These are phyloP conservation scores for Colletotrichum sojae DNA, from an alignment of 2,329 filamentous ascomycete species.

Conservation along the genomic window DNA sequence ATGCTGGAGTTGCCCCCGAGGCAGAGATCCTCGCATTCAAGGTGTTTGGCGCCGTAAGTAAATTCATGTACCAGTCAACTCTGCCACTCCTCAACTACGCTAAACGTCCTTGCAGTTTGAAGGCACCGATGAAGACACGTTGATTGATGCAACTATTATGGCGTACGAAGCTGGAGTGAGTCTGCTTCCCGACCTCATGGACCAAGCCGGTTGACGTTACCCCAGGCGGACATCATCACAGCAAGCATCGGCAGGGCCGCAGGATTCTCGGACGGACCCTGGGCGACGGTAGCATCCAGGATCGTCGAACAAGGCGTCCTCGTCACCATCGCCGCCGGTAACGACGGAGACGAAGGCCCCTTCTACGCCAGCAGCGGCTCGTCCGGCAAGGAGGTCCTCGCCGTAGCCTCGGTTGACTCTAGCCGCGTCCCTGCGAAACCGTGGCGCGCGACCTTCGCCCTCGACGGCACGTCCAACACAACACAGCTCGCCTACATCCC, in stretches of 20 bases:
- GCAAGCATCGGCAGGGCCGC: conserved; percentile 33
- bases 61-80: too few species aligned
- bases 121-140: conserved; percentile 38
- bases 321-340: conserved; percentile 66
- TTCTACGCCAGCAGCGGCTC: conserved; percentile 61
- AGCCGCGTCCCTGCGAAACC: conserved; percentile 46
- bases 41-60: conserved; percentile 43
- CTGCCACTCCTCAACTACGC: too few species aligned
- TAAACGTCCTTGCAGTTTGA: conserved; percentile 18
- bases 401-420: conserved; percentile 58
- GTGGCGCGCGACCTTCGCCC: conserved; percentile 49
- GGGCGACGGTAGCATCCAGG: conserved; percentile 34
- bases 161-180: conserved; percentile 38
- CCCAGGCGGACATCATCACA: conserved; percentile 36
- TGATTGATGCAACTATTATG: conserved; percentile 38
- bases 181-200: not conserved
- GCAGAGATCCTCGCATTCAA: conserved; percentile 45
- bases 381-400: conserved; percentile 57
- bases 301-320: conserved; percentile 57
- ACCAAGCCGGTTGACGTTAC: rapidly evolving
- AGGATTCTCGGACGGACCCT: conserved; percentile 34
- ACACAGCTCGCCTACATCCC: conserved; percentile 51
- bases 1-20: conserved; percentile 45
- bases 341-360: conserved; percentile 63
- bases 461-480: conserved; percentile 44